These are phyloP conservation scores for Rhizopus delemar DNA, from an alignment of 371 early-diverging fungal species.

Conservation along the genomic window DNA sequence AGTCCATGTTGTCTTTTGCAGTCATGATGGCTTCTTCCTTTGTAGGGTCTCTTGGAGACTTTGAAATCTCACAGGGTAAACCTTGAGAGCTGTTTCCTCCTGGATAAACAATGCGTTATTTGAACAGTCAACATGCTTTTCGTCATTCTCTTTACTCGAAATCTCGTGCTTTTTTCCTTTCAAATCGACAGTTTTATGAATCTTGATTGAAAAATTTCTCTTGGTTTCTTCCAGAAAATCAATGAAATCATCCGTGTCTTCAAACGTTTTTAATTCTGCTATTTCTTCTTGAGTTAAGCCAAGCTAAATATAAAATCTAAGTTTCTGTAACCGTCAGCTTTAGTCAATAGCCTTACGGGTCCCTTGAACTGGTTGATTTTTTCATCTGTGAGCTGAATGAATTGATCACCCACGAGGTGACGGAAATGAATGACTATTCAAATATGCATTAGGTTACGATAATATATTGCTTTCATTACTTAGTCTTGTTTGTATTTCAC, in stretches of 20 bases:
- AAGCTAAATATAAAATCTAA: conserved; percentile 24
- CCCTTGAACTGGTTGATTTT: conserved; percentile 24
- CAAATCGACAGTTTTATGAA: conserved; percentile 43
- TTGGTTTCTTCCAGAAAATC: conserved; percentile 44
- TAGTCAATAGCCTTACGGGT: conserved; percentile 27
- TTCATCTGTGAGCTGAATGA: conserved; percentile 37
- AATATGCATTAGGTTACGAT: no score
- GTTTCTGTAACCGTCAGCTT: neutral
- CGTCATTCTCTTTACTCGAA: neutral
- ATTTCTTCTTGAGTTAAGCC: conserved; percentile 33
- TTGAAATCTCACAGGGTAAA: no score
- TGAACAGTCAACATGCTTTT: no score
- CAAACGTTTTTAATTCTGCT: conserved; percentile 17
- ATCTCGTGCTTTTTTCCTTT: neutral
- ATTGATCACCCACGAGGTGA: conserved; percentile 44
- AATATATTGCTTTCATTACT: no score
- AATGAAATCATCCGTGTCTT: conserved; percentile 45
- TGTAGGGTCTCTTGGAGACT: no score
- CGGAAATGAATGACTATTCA: conserved; percentile 43
- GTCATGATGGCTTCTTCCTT: no score
- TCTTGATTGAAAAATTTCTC: conserved; percentile 42
- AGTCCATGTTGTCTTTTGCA: no score
- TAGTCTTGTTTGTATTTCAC: no score
- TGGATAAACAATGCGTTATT: no score
- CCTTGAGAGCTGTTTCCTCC: no score